phyloP scores from a whole-genome alignment of 2,329 filamentous ascomycete species.

The Clarireedia sp. region DNA sequence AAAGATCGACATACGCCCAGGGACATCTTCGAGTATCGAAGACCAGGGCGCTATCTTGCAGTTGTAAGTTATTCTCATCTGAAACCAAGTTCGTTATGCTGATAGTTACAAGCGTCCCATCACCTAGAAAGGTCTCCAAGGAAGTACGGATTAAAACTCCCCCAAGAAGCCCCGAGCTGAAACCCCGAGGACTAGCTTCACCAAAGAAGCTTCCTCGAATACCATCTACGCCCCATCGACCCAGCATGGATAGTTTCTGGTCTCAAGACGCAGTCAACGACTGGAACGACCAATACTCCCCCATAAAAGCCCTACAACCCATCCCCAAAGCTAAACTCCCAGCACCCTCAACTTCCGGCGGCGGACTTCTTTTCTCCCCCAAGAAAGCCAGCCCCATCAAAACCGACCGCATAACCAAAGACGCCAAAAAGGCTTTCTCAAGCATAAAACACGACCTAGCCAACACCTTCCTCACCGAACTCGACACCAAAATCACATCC shows the following conservation, averaged over 20 bases:
- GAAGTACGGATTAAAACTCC: slow-evolving; percentile 22
- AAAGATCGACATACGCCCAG: slow-evolving; percentile 6
- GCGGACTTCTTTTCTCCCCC: background rate
- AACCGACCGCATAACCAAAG: slow-evolving; percentile 30
- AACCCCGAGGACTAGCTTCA: slow-evolving; percentile 19
- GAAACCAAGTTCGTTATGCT: background rate
- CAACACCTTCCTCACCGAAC: slow-evolving; percentile 53
- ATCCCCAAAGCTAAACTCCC: slow-evolving; percentile 22
- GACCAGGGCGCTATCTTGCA: slow-evolving; percentile 3
- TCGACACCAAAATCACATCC: slow-evolving; percentile 58
- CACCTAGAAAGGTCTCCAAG: slow-evolving; percentile 17
- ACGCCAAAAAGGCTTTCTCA: slow-evolving; percentile 54
- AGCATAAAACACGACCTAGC: slow-evolving; percentile 55
- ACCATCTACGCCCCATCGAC: slow-evolving; percentile 45
- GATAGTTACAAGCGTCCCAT: slow-evolving; percentile 19
- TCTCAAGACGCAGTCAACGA: slow-evolving; percentile 49
- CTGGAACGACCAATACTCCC: slow-evolving; percentile 57
- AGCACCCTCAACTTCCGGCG: background rate
- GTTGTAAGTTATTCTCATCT: background rate
- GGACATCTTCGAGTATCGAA: slow-evolving; percentile 5
- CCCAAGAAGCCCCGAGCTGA: slow-evolving; percentile 21
- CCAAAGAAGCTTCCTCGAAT: slow-evolving; percentile 34
- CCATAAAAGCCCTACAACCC: slow-evolving; percentile 37
- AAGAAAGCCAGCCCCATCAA: slow-evolving; percentile 25
- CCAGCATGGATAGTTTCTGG: slow-evolving; percentile 53